Conservation (phyloP, 1,284 basidiomycete species). For the Athelia psychrophila region DNA sequence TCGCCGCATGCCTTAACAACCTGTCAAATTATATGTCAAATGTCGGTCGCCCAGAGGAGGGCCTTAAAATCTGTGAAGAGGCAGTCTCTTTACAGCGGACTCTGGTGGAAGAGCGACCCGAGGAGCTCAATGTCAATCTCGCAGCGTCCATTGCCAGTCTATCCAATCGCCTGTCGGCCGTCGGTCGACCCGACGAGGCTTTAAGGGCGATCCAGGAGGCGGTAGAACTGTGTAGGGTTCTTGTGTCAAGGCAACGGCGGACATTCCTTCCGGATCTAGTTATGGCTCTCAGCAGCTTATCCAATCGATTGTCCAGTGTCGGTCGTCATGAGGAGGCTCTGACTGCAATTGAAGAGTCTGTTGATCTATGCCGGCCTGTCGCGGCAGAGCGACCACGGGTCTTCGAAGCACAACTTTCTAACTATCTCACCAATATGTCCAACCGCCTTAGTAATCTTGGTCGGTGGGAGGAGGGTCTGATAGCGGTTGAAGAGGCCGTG, state of each 20-base stretch:
- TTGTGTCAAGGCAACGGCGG: neutral
- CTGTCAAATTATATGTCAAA: conserved; percentile 1
- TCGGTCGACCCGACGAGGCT: neutral
- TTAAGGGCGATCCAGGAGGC: conserved; percentile 1
- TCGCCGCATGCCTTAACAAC: conserved; percentile 2
- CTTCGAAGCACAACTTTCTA: neutral
- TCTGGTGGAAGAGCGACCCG: neutral
- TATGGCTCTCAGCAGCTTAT: neutral
- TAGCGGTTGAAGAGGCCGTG: neutral
- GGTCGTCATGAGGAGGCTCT: neutral
- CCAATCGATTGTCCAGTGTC: neutral
- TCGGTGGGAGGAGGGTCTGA: neutral
- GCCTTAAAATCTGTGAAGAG: neutral
- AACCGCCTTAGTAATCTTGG: neutral
- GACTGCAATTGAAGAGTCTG: neutral
- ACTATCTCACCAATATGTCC: neutral
- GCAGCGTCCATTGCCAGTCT: neutral
- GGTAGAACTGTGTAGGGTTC: neutral
- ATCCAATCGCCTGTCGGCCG: neutral
- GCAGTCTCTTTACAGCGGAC: neutral
- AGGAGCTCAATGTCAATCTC: neutral
- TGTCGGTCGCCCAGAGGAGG: conserved; percentile 2
- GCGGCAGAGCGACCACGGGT: neutral
- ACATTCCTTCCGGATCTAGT: neutral
- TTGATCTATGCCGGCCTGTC: neutral